Conservation (phyloP, 2,329 filamentous ascomycete genomes). For the Colletotrichum tabaci region DNA sequence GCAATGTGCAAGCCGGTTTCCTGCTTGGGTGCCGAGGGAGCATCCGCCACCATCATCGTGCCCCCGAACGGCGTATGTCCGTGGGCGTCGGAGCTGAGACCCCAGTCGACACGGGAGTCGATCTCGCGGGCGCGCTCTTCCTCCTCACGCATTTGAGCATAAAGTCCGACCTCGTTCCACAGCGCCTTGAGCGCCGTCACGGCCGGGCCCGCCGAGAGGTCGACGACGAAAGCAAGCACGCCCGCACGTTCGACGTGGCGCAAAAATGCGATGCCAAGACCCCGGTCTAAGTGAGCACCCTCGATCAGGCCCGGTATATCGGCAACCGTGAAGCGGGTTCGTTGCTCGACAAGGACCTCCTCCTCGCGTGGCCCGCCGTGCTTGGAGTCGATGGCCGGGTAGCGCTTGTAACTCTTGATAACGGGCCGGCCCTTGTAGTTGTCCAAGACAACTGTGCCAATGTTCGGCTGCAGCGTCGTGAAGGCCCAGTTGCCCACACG, state of each 20-base stretch:
- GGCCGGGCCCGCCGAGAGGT: constrained; percentile 85
- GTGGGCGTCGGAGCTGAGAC: constrained; percentile 64
- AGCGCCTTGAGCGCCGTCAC: constrained; percentile 83
- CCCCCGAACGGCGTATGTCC: constrained; percentile 35
- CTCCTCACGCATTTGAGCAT: constrained; percentile 84
- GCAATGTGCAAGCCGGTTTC: constrained; percentile 78
- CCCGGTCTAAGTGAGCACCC: constrained; percentile 91
- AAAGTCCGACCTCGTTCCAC: constrained; percentile 92
- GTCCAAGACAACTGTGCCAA: constrained; percentile 95
- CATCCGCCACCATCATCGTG: constrained; percentile 50
- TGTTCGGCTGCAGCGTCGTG: constrained; percentile 94
- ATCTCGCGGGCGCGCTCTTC: constrained; percentile 77
- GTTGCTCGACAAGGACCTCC: constrained; percentile 66
- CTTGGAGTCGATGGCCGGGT: constrained; percentile 47
- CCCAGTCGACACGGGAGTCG: constrained; percentile 70
- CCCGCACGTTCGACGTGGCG: constrained; percentile 95
- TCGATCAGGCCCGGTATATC: constrained; percentile 96
- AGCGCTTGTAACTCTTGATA: constrained; percentile 55
- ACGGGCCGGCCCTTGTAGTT: constrained; percentile 83
- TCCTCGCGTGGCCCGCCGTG: constrained; percentile 55
- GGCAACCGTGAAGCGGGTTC: constrained; percentile 91
- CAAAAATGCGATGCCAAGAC: constrained; percentile 91
- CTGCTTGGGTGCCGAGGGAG: constrained; percentile 45
- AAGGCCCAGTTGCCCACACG: constrained; percentile 97
- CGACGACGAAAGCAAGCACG: constrained; percentile 93